phyloP scores from a whole-genome alignment of 192 early-diverging fungal genomes.

The Backusella australiensis region DNA sequence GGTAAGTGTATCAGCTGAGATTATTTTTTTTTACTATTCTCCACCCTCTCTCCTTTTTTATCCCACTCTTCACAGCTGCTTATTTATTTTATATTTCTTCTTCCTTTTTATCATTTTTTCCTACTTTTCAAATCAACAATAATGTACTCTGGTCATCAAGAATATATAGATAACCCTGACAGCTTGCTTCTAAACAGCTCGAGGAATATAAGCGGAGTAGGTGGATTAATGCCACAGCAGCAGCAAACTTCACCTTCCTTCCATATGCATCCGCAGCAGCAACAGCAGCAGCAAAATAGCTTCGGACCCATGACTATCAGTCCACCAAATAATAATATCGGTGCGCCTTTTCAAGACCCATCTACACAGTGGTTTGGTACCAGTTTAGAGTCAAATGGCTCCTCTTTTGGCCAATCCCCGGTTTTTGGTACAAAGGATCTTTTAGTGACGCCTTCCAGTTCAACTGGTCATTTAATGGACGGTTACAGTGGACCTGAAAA shows the following conservation, averaged over 20 bases:
- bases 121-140: not conserved
- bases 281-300: conserved; percentile 7
- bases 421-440: conserved; percentile 25
- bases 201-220: not conserved
- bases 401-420: conserved; percentile 28
- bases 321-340: conserved; percentile 11
- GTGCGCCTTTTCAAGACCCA: not conserved
- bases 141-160: not conserved
- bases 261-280: conserved; percentile 9
- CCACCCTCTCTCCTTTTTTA: conserved; percentile 4
- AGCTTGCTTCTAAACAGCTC: not conserved
- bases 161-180: conserved; percentile 4
- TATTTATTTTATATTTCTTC: not conserved
- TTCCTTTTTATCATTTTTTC: not conserved
- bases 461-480: conserved; percentile 20
- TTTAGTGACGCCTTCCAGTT: conserved; percentile 25
- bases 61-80: not conserved
- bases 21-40: conserved; percentile 2
- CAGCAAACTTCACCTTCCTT: not conserved
- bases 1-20: not conserved
- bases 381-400: conserved; percentile 28
- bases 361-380: conserved; percentile 27
- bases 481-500: conserved; percentile 22
- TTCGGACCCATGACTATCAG: conserved; percentile 19
- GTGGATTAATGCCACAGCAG: not conserved